These are phyloP conservation scores for Xylariaceae sp. DNA, from an alignment of 2,329 filamentous ascomycete species.

Conservation along the genomic window DNA sequence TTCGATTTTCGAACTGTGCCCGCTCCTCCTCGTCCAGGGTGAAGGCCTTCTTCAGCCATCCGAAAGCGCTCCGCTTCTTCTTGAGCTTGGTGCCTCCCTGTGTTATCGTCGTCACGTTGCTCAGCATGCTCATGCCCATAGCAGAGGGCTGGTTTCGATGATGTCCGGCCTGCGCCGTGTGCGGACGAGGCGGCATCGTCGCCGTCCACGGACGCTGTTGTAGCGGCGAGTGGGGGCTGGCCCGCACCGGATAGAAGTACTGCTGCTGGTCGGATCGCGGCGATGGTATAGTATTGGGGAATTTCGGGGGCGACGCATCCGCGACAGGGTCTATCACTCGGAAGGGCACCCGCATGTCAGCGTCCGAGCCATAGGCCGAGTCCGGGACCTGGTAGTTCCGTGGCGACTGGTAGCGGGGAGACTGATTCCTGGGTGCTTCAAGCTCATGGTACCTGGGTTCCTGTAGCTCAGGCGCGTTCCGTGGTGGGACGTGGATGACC, in stretches of 20 bases:
- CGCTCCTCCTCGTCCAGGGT: conserved; percentile 57
- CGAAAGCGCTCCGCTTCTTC: conserved; percentile 61
- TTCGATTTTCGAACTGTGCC: conserved; percentile 50
- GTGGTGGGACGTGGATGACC: conserved; percentile 46
- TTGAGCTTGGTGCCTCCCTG: conserved; percentile 37
- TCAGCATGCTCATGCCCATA: conserved; percentile 51
- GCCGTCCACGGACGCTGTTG: conserved; percentile 53
- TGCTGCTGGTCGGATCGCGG: conserved; percentile 47
- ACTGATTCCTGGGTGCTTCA: conserved; percentile 21
- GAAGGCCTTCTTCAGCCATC: conserved; percentile 62
- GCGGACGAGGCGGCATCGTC: conserved; percentile 27
- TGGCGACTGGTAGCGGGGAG: conserved; percentile 14
- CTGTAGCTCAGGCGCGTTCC: conserved; percentile 27
- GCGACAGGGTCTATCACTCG: conserved; percentile 25
- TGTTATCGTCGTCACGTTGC: conserved; percentile 43
- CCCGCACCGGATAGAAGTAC: conserved; percentile 54
- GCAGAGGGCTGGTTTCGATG: conserved; percentile 44
- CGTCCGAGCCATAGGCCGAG: conserved; percentile 41
- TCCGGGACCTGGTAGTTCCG: conserved; percentile 32
- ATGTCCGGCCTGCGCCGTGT: conserved; percentile 29
- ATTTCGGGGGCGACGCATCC: conserved; percentile 30
- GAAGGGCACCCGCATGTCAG: conserved; percentile 31
- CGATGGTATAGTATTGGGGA: conserved; percentile 35
- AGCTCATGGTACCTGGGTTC: neutral
- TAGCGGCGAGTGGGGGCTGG: conserved; percentile 55